Conservation (phyloP, 116 monocot genomes). For the Iris pallida region DNA sequence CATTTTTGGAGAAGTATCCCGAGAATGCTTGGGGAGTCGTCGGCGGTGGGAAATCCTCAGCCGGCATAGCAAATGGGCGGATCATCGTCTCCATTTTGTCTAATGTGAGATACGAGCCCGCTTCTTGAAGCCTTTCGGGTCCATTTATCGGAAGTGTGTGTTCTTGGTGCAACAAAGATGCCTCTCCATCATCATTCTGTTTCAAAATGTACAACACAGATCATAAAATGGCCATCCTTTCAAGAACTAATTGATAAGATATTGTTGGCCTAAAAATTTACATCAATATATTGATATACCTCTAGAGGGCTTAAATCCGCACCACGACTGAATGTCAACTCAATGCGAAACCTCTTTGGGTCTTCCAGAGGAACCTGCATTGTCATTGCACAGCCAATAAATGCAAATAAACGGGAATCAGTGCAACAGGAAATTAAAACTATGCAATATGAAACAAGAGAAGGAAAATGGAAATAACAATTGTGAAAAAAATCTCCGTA, state of each 20-base stretch:
- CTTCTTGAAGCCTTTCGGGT: conserved; percentile 77
- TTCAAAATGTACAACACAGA: not conserved
- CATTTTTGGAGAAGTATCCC: conserved; percentile 62
- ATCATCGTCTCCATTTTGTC: conserved; percentile 75
- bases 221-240: not conserved
- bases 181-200: conserved; percentile 46
- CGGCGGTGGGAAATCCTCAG: conserved; percentile 79
- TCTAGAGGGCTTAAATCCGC: conserved; percentile 78
- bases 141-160: conserved; percentile 83
- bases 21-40: conserved; percentile 57
- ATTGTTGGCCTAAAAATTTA: no score
- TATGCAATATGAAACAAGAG: no score
- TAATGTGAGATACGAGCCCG: conserved; percentile 49
- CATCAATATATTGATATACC: conserved; percentile 22
- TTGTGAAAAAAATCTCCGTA: no score
- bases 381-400: not conserved
- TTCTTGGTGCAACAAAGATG: conserved; percentile 58
- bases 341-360: conserved; percentile 69
- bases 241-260: not conserved
- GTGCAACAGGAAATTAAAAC: no score
- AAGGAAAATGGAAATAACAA: no score
- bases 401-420: no score
- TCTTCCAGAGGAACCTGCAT: conserved; percentile 70
- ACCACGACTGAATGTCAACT: conserved; percentile 82
- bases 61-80: conserved; percentile 80